Evolutionary conservation across 2,329 filamentous ascomycete genomes (phyloP), one percentile per base, ranked within the genome.

Genomic region (Arthrobotrys entomopaga): DNA sequence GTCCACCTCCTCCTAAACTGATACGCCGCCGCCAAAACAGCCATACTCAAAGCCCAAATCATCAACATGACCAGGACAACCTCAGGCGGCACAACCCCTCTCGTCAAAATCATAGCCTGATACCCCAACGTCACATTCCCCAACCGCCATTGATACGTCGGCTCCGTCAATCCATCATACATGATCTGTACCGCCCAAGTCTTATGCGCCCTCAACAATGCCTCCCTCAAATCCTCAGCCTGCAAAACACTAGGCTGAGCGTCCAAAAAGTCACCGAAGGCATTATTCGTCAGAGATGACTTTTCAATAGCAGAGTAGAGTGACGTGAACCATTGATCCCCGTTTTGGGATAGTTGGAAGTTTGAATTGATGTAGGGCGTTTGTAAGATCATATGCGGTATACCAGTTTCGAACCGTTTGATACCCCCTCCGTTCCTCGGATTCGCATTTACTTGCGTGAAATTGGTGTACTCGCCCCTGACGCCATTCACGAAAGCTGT

Each of bases 331-430:
- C 69, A 73, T 13, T 46, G 40, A 38, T 66, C 69, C 1, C 34
- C 29, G 8, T 38, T 49, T 22, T 61, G 43, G 11, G 40, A 19
- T 1, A 65, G 53, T 46, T 50, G 42, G n/a, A 73, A 42, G 4
- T 11, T 15, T 10, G 5, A 5, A 0, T 61, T 56, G 2, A 73
- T 60, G 16, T 61, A 61, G 3, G 61, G 61, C 15, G 69, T 66
- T 48, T 66, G 69, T 2, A 73, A 42, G 3, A 73, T 60, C 29
- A 73, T 60, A 20, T 66, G 63, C 6, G 69, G 52, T 19, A 73
- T 63, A 2, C 69, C 69, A 1, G 61, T 66, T 66, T 73, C 69
- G 56, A 73, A 73, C 2, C 69, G 48, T 50, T 73, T 73, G 29
- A 73, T 73, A 22, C 69, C 69, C 2, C 69, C 69, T 34, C 61